Base-by-base conservation (phyloP, 2,329 filamentous ascomycete genomes). In the Xylariaceae sp. region DNA sequence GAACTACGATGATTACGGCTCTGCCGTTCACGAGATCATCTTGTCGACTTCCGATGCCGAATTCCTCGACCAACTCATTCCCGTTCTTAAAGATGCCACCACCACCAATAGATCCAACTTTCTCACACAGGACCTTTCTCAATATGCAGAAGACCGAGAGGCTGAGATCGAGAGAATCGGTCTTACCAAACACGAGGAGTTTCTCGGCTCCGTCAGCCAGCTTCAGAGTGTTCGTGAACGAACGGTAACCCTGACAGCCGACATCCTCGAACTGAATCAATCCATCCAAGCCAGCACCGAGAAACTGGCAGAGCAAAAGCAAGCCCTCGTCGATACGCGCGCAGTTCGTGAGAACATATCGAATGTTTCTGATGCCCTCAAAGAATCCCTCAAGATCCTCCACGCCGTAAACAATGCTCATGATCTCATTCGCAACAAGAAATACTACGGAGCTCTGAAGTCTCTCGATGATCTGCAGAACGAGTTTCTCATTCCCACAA, bases 201-300 rank as follows among this genome's bases (percentile, higher is more conserved):
- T 98, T 59, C 84, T 97, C 26, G 81, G 80, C 50, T 96, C 91
- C 0, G 89, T 98, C 52, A 94, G 93, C 57, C 89, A 94, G 60
- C 78, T 98, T n/a, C 86, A 97, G 54, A 79, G 81, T 44, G 89
- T 97, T 38, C 85, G 91, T 40, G 88, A 96, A 64, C 89, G 89
- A 31, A 97, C 91, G 1, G 89, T 95, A 31, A 76, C 79, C 34
- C 71, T 98, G 57, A 97, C 91, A 2, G 79, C 85, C 30, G 91
- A 98, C 63, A 97, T 98, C 44, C 71, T 98, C 48, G 81, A 88
- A 53, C 75, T 98, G 43, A 97, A 95, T 59, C 86, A 95, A 63
- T 94, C 89, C 7, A 97, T 98, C 41, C 91, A 97, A 66, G 77
- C 84, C 35, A 97, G 90, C 61, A 97, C 93, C 0, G 89, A 97